Evolutionary conservation across 2,329 filamentous ascomycete genomes (phyloP), one percentile per base, ranked within the genome.

Genomic region (Parafenestella ontariensis): DNA sequence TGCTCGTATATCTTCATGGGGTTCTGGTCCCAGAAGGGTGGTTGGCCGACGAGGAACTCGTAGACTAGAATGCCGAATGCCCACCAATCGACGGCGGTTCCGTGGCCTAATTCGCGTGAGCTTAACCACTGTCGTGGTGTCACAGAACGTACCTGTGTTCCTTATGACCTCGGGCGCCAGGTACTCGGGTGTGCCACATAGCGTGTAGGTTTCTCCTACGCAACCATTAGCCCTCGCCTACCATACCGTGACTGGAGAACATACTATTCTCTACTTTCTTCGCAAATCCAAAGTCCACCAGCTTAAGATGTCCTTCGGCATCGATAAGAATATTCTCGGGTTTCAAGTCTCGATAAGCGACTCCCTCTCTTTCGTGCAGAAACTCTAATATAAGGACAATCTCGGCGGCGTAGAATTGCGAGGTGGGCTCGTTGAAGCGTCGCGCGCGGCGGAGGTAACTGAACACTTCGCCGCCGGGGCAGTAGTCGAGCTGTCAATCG

Each of bases 11-110:
- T 94, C 73, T 93, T 91, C 62, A 94, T 90, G 1, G 90, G 90
- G 62, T 92, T 94, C 61, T 91, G 87, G 70, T 93, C 88, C 89
- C 90, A 95, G 71, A 94, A 95, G 0, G 91, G 91, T 13, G 91
- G 91, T 69, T 93, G 92, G 24, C 91, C 91, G 9, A 91, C 92
- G 44, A 94, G 78, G 70, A 94, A 94, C 71, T 95, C 91, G 74
- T 92, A 94, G 54, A 94, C 87, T 52, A 95, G 77, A 62, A 94
- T 92, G 23, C 91, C 91, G 63, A 95, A 81, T 0, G 91, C 90
- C 91, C 91, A 94, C 90, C 90, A 94, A 79, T 94, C 90, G 31
- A 94, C 90, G 13, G 90, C 89, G 42, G 84, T 82, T 48, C 86
- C 85, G 65, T 89, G 86, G 20, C 86, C 84, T 73, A 75, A 7